Base-by-base conservation (phyloP, 2,329 filamentous ascomycete genomes). In the Xylaria sp. region DNA sequence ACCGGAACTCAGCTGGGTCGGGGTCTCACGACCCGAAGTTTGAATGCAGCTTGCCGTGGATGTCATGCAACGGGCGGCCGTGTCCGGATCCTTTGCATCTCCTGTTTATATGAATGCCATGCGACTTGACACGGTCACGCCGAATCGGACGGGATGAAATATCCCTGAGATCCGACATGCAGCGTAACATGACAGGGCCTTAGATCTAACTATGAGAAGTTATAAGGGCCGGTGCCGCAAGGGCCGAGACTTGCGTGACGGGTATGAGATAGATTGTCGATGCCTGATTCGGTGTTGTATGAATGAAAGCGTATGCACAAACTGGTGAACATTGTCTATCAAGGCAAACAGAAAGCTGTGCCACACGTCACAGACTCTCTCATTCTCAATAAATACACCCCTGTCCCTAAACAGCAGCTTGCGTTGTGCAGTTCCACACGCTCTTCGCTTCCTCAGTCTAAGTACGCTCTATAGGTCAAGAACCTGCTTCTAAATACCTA, bases 101-200 rank as follows among this genome's bases (percentile, higher is more conserved):
- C 56, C 7, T 36, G 25, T 43, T 43, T 53, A 15, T n/a, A 39
- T 28, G 39, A 6, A 39, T 13, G 18, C 34, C 12, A 41, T 20
- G 9, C n/a, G 8, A n/a, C 13, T 25, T 34, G 20, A 60, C 39
- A 56, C 30, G 30, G 63, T 48, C 30, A 41, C 20, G 55, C 57
- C 41, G n/a, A 52, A 30, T 41, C 61, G 36, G 56, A 60, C 63
- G 20, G 34, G 45, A 34, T 41, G 55, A 20, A 34, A 15, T 57
- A 34, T 43, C 43, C 23, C 30, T 34, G 39, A 15, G 18, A 43
- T 23, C 20, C 34, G 52, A 52, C 23, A 53, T 12, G 45, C 15
- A 20, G 53, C 58, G 59, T 48, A 20, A 58, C 59, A 45, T 52
- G 60, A 55, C 46, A 25, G 53, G 60, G 48, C 25, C 25, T 43